Evolutionary conservation across 805 yeast species (phyloP).

Genomic region (Hanseniaspora hatyaiensis): DNA sequence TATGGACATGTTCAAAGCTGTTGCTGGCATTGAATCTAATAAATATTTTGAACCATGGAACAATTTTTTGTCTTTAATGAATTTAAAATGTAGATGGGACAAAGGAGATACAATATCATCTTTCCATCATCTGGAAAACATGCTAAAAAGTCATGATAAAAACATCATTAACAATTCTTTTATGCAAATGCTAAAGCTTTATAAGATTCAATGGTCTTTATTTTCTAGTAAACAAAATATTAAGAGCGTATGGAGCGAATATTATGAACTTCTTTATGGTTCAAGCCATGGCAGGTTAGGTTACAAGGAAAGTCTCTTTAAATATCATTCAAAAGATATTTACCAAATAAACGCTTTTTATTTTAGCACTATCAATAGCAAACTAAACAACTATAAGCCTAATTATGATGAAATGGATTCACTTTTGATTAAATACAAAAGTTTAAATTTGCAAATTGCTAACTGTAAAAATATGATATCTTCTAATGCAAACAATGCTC

Average conservation of each 20-base stretch:
- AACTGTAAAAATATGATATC: neutral
- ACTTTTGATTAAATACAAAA: neutral
- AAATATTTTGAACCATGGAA: neutral
- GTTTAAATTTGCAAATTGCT: neutral
- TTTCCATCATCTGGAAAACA: neutral
- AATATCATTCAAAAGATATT: neutral
- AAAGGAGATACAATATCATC: neutral
- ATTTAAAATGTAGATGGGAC: constrained; percentile 1
- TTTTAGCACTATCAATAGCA: neutral
- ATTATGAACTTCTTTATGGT: neutral
- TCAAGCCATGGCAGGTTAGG: neutral
- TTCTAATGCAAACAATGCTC: neutral
- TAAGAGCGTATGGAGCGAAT: neutral
- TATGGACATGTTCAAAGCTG: neutral
- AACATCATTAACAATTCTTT: neutral
- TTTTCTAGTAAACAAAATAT: neutral
- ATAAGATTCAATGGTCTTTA: neutral
- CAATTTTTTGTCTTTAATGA: neutral
- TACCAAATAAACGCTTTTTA: neutral
- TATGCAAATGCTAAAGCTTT: neutral
- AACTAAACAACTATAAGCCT: neutral
- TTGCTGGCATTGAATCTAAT: too few species aligned
- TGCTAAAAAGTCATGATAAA: neutral
- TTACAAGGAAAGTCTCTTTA: neutral
- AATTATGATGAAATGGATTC: neutral